A percentile compares a stretch with the other conserved stretches of the same genome.
phyloP scores from a whole-genome alignment of 176 grass and related monocot genomes.

The Calamus simplicifolius region DNA sequence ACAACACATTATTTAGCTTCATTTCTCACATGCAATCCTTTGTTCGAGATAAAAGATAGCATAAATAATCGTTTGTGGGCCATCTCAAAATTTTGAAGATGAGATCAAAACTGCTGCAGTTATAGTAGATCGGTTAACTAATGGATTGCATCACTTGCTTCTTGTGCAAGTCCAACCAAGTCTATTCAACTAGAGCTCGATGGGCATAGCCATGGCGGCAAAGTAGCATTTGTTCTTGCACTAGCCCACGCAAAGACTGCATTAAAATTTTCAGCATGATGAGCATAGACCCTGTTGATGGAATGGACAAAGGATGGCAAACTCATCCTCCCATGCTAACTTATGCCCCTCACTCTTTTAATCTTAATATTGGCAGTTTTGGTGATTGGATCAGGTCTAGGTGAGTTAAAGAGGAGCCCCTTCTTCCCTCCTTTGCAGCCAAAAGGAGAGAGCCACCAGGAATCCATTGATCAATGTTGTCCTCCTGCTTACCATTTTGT shows the following conservation, averaged over 20 bases:
- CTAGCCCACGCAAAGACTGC: slow-evolving; percentile 28
- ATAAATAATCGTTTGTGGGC: too few species aligned
- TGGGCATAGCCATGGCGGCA: slow-evolving; percentile 80
- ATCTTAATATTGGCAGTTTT: slow-evolving; percentile 31
- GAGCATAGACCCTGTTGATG: slow-evolving; percentile 79
- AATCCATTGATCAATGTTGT: slow-evolving; percentile 46
- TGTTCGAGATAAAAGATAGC: too few species aligned
- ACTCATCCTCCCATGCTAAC: slow-evolving; percentile 58
- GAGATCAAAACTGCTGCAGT: slow-evolving; percentile 59
- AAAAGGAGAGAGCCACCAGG: slow-evolving; percentile 47
- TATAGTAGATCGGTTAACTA: slow-evolving; percentile 47
- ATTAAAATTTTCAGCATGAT: slow-evolving; percentile 43
- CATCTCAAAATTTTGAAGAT: not conserved
- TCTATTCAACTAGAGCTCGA: slow-evolving; percentile 36
- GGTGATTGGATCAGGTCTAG: slow-evolving; percentile 74
- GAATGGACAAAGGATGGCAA: slow-evolving; percentile 52
- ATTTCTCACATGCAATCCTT: too few species aligned
- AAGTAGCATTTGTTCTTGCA: slow-evolving; percentile 66
- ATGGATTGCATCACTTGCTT: slow-evolving; percentile 29
- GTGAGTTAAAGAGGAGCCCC: slow-evolving; percentile 30
- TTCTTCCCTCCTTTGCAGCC: slow-evolving; percentile 62
- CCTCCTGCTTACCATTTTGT: slow-evolving; percentile 57
- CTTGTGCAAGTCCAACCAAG: slow-evolving; percentile 18
- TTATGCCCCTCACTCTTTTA: slow-evolving; percentile 18
- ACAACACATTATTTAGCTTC: too few species aligned